Conservation (phyloP, 306 rosid species). For the Cucurbita maxima region DNA sequence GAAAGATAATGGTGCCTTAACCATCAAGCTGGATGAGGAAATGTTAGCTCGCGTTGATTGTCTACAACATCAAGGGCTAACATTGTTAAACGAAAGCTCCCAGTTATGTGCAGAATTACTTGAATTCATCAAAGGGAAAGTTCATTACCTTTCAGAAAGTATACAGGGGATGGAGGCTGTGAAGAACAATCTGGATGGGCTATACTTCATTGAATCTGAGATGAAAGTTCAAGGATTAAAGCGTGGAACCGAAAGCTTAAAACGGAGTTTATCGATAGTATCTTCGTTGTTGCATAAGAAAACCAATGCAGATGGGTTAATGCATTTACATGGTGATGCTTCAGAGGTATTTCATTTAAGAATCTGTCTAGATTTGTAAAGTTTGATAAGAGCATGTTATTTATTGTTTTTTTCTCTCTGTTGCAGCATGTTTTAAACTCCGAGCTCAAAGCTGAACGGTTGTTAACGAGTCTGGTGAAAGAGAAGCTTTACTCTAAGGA, state of each 20-base stretch:
- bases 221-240: constrained; percentile 73
- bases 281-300: constrained; percentile 60
- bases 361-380: neutral
- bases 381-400: neutral
- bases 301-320: constrained; percentile 36
- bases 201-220: constrained; percentile 60
- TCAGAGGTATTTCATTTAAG: constrained; percentile 34
- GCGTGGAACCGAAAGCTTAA: constrained; percentile 56
- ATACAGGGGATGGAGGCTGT: constrained; percentile 19
- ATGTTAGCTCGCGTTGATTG: constrained; percentile 46
- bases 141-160: constrained; percentile 25
- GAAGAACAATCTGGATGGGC: constrained; percentile 44
- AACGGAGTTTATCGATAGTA: constrained; percentile 66
- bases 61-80: constrained; percentile 73
- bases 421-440: constrained; percentile 36
- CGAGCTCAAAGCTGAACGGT: constrained; percentile 71
- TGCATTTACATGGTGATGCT: constrained; percentile 28
- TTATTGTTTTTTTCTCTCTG: neutral
- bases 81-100: constrained; percentile 58
- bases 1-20: constrained; percentile 45
- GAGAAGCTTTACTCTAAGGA: constrained; percentile 82
- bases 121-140: constrained; percentile 43
- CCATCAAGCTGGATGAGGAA: constrained; percentile 68
- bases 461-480: constrained; percentile 57
- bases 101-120: constrained; percentile 52